Evolutionary conservation across 148 eudicot genomes (phyloP).

Genomic region (Tetragonia tetragonoides): DNA sequence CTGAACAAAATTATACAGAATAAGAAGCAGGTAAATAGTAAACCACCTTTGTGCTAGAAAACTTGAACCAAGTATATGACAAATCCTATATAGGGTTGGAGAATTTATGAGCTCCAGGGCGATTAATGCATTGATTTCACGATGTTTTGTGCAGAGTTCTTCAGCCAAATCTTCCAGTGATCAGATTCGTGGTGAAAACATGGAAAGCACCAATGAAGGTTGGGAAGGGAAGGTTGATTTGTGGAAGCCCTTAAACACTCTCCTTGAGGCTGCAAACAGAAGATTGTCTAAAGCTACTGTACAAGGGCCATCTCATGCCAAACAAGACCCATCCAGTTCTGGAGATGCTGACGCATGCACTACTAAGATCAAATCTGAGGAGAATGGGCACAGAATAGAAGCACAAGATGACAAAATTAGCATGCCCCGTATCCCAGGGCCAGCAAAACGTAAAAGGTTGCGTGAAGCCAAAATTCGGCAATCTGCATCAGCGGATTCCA

Average conservation of each 20-base stretch:
- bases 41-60: neutral
- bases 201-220: conserved; percentile 39
- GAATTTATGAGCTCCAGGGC: neutral
- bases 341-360: conserved; percentile 36
- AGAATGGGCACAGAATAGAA: conserved; percentile 39
- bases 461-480: conserved; percentile 38
- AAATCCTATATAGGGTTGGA: neutral
- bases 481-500: conserved; percentile 35
- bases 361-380: conserved; percentile 45
- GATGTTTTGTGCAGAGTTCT: conserved; percentile 45
- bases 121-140: neutral
- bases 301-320: conserved; percentile 51
- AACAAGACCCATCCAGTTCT: conserved; percentile 41
- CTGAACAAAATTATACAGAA: conserved; percentile 58
- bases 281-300: conserved; percentile 59
- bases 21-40: conserved; percentile 59
- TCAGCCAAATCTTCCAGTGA: conserved; percentile 50
- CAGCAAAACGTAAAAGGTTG: conserved; percentile 51
- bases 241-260: conserved; percentile 82
- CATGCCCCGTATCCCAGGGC: conserved; percentile 26
- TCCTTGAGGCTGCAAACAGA: conserved; percentile 88
- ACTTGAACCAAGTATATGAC: neutral
- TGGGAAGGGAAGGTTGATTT: conserved; percentile 70
- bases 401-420: conserved; percentile 44
- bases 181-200: conserved; percentile 37